Evolutionary conservation across 768 basidiomycete genomes (phyloP).

Genomic region (Pulveroboletus frians): DNA sequence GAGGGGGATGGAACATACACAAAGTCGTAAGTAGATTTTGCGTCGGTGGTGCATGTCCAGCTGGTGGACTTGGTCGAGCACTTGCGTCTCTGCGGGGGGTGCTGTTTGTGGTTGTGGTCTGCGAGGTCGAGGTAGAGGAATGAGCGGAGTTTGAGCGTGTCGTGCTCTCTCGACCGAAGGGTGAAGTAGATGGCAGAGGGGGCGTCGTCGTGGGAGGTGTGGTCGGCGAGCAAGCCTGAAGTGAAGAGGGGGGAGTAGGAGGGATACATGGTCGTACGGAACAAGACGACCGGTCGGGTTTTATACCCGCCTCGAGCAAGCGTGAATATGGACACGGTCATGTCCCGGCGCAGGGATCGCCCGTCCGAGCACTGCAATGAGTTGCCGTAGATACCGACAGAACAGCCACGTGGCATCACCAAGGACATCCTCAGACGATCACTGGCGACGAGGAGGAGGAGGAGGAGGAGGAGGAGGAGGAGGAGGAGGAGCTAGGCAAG

Average conservation of each 20-base stretch:
- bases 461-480: no score
- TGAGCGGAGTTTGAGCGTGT: slow-evolving; percentile 43
- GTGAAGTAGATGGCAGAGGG: slow-evolving; percentile 46
- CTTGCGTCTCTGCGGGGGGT: slow-evolving; percentile 36
- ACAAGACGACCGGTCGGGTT: neutral
- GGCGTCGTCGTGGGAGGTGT: slow-evolving; percentile 16
- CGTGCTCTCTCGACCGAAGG: slow-evolving; percentile 36
- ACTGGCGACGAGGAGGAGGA: no score
- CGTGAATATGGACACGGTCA: slow-evolving; percentile 7
- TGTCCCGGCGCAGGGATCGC: slow-evolving; percentile 10
- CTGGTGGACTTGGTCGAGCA: slow-evolving; percentile 30
- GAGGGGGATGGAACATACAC: slow-evolving; percentile 6
- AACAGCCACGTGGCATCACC: no score
- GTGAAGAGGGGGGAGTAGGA: slow-evolving; percentile 63
- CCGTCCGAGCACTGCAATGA: slow-evolving; percentile 13
- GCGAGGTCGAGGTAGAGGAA: slow-evolving; percentile 70
- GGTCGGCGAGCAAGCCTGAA: slow-evolving; percentile 47
- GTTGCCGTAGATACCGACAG: slow-evolving; percentile 14
- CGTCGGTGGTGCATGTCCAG: slow-evolving; percentile 21
- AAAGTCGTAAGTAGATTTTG: slow-evolving; percentile 8
- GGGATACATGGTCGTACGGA: slow-evolving; percentile 6
- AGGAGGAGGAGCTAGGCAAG: no score
- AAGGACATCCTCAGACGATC: no score
- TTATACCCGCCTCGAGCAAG: no score
- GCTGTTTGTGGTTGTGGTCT: slow-evolving; percentile 42